Evolutionary conservation across 1,284 basidiomycete species (phyloP).

Genomic region (Apiotrichum akiyoshidainum): DNA sequence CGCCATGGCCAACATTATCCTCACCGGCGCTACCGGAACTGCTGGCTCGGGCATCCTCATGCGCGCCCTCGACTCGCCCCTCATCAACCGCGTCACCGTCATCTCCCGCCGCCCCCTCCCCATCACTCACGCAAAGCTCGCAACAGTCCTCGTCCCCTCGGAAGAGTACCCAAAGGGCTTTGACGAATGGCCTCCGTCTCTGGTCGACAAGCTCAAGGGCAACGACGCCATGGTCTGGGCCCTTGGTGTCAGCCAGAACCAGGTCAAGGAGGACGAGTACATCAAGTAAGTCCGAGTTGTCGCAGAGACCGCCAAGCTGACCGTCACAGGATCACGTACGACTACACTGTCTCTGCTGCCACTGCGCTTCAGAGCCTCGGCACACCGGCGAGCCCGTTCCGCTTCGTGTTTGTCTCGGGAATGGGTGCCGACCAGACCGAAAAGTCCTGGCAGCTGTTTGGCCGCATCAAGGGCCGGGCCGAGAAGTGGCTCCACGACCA

Average conservation of each 20-base stretch:
- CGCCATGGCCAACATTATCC: no score
- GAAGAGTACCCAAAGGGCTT: no score
- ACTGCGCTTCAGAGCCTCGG: constrained; percentile 26
- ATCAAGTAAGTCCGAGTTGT: constrained; percentile 11
- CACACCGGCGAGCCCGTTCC: constrained; percentile 22
- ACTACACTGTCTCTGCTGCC: constrained; percentile 25
- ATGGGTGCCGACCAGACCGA: constrained; percentile 27
- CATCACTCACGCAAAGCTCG: no score
- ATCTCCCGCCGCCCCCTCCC: no score
- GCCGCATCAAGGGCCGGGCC: constrained; percentile 26
- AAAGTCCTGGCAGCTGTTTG: constrained; percentile 21
- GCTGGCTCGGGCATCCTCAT: no score
- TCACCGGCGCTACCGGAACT: no score
- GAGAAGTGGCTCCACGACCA: constrained; percentile 23
- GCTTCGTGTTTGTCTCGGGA: constrained; percentile 33
- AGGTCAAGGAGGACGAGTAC: constrained; percentile 6
- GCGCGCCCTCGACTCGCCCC: no score
- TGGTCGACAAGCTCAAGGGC: not conserved
- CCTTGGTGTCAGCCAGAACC: constrained; percentile 23
- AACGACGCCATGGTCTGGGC: constrained; percentile 28
- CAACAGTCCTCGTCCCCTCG: no score
- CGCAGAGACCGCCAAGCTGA: not conserved
- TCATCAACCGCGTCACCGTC: no score
- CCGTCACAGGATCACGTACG: constrained; percentile 29
- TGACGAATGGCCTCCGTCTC: no score